phyloP scores from a whole-genome alignment of 306 rosid species.

The Vigna angularis region DNA sequence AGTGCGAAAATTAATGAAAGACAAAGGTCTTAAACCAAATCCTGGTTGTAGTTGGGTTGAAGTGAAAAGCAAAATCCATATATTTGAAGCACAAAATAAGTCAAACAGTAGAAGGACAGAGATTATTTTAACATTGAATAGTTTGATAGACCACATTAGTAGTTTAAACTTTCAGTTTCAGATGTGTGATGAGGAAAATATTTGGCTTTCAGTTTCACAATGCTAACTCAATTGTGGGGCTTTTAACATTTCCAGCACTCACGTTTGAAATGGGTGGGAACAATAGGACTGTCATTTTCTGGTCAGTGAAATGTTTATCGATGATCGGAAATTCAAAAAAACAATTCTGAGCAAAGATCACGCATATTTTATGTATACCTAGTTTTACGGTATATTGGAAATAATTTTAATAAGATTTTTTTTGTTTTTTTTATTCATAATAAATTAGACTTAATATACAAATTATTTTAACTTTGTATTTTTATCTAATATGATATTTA shows the following conservation, averaged over 20 bases:
- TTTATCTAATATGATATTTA: too few species aligned
- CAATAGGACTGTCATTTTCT: neutral
- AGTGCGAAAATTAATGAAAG: conserved; percentile 75
- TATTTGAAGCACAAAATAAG: conserved; percentile 73
- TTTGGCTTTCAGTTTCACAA: conserved; percentile 25
- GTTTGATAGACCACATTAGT: conserved; percentile 71
- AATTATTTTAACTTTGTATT: too few species aligned
- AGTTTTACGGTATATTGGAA: too few species aligned
- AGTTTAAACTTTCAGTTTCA: conserved; percentile 47
- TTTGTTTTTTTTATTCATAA: too few species aligned
- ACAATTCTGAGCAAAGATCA: neutral
- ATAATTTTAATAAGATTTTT: too few species aligned
- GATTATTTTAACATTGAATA: conserved; percentile 52
- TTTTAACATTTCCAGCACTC: conserved; percentile 35
- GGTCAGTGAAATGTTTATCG: conserved; percentile 14
- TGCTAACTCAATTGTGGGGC: conserved; percentile 11
- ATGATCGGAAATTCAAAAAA: neutral
- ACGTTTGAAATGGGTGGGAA: conserved; percentile 22
- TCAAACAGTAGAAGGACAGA: conserved; percentile 60
- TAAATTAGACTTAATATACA: too few species aligned
- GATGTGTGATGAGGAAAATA: conserved; percentile 49
- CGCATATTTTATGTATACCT: too few species aligned
- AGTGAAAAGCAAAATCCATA: conserved; percentile 59
- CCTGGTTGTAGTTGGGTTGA: conserved; percentile 89
- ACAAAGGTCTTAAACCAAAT: conserved; percentile 66